Evolutionary conservation across 2,329 filamentous ascomycete species (phyloP), one percentile per base, ranked within the genome.

Genomic region (Podosphaera xanthii): DNA sequence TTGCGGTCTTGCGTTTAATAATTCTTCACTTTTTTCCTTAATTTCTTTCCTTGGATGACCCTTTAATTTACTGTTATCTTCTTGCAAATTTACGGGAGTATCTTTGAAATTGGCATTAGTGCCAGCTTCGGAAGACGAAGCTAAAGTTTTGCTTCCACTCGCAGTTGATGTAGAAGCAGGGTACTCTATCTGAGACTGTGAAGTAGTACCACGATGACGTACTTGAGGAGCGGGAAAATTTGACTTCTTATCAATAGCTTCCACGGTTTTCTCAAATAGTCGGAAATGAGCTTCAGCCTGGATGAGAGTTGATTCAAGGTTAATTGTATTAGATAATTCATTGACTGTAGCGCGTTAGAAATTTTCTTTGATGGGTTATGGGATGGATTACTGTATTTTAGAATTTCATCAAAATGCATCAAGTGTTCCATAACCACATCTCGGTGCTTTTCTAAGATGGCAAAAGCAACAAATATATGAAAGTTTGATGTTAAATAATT

Each of bases 381-480:
- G 35, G 5, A 30, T 33, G 35, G 74, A 83, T 60, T 78, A 91
- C 87, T 78, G 68, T 97, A 98, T 75, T 98, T 98, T 35, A 98
- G 74, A 38, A 98, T 88, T 71, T 98, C 94, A 64, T 98, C 92
- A 72, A 98, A 98, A 65, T 91, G 87, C 68, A 88, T 80, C 34
- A 98, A 74, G 71, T 98, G 92, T 59, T 85, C 81, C 84, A 98
- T 94, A 62, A 98, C 97, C 10, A 97, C 86, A 67, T 91, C 85
- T n/a, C 91, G 76, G 67, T 97, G 92, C 72, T 94, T 95, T 71
- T 98, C 92, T 33, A 98, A 72, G 46, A 98, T 95, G 0, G 92
- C 91, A 49, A 98, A 73, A 0, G 94, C 92, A 62, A 98, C 77
- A 69, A 98, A 98, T 12, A 98, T 75, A 69, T 97, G 92, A 72